phyloP scores from a whole-genome alignment of 306 rosid species.

The Vigna hirtella region DNA sequence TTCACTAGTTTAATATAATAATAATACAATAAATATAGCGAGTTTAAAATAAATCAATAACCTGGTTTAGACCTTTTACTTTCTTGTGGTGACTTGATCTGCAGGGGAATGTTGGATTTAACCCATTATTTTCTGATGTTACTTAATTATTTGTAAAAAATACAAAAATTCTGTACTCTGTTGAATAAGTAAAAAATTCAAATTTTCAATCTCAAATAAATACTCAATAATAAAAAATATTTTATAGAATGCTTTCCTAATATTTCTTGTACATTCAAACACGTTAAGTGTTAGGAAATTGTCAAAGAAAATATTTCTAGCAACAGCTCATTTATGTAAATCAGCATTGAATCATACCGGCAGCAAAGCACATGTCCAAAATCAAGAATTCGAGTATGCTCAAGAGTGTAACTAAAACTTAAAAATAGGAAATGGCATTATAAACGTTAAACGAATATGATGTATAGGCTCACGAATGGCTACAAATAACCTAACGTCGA shows the following conservation, averaged over 20 bases:
- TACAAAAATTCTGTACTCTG: background rate
- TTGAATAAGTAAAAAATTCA: background rate
- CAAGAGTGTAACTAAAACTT: background rate
- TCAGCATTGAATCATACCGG: slow-evolving; percentile 2
- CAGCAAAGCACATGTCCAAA: slow-evolving; percentile 30
- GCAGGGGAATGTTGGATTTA: background rate
- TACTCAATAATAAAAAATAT: background rate
- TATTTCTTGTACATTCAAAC: background rate
- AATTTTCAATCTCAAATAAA: background rate
- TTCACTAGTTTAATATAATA: too few species aligned
- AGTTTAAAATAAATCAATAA: too few species aligned
- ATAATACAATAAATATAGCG: too few species aligned
- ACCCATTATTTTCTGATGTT: background rate
- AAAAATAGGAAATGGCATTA: slow-evolving; percentile 35
- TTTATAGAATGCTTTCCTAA: background rate
- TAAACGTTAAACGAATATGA: slow-evolving; percentile 33
- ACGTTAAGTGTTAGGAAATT: background rate
- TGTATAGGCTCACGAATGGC: slow-evolving; percentile 38
- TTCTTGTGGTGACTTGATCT: background rate
- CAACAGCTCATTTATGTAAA: slow-evolving; percentile 3
- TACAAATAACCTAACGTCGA: slow-evolving; percentile 29
- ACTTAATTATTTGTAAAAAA: background rate
- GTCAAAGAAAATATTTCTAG: background rate
- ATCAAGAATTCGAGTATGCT: slow-evolving; percentile 27
- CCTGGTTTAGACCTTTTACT: background rate